phyloP scores from a whole-genome alignment of 75 land plant species.

The Selaginella tamariscina region DNA sequence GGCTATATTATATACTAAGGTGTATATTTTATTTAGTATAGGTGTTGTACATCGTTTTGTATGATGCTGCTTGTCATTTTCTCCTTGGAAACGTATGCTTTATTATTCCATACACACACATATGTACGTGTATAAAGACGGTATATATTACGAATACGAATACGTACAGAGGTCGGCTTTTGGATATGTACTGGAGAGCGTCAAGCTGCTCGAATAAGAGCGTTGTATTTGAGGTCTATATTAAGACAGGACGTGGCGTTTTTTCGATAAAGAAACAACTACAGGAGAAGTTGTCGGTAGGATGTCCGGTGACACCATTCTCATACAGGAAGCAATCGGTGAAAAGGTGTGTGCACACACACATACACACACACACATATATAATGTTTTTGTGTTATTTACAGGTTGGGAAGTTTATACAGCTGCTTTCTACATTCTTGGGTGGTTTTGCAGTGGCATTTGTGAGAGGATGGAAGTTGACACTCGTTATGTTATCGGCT shows the following conservation, averaged over 20 bases:
- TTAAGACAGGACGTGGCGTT: conserved; percentile 8
- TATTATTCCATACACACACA: too few relatives aligned
- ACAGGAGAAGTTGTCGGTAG: conserved; percentile 46
- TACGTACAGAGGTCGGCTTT: conserved; percentile 1
- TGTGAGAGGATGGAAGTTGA: conserved; percentile 10
- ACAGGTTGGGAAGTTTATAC: conserved; percentile 10
- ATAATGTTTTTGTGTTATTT: background rate
- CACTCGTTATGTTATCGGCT: conserved; percentile 3
- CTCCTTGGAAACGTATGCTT: too few relatives aligned
- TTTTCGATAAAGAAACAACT: conserved; percentile 38
- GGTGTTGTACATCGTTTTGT: too few relatives aligned
- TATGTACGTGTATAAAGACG: too few relatives aligned
- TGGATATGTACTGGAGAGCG: conserved; percentile 10
- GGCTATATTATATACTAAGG: too few relatives aligned
- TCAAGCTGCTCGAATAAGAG: conserved; percentile 32
- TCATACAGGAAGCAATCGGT: conserved; percentile 44
- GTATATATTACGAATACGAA: too few relatives aligned
- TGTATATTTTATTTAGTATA: too few relatives aligned
- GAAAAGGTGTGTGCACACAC: conserved; percentile 29
- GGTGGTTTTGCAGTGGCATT: conserved; percentile 7
- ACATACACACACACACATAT: background rate
- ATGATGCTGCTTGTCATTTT: too few relatives aligned
- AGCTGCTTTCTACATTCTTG: conserved; percentile 7
- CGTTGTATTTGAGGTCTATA: background rate
- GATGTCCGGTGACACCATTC: conserved; percentile 39